Evolutionary conservation across 495 filamentous ascomycete genomes (phyloP), one percentile per base, ranked within the genome.

Genomic region (Cladorrhinum samala): DNA sequence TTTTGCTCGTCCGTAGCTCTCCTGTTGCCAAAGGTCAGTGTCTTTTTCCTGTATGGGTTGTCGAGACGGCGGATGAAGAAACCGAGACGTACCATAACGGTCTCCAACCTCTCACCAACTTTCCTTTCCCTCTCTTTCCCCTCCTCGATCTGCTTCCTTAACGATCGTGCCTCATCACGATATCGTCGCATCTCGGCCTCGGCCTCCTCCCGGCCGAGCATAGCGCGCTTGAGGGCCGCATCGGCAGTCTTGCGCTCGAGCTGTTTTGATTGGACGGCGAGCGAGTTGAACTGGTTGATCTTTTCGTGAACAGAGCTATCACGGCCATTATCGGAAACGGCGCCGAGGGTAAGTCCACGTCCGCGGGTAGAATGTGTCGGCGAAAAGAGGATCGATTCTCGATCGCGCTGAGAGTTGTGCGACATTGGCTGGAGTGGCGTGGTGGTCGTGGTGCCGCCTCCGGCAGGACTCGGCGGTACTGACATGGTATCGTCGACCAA

Each of bases 201-300:
- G 17, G 88, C 88, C 70, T 92, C 88, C 68, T 94, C 89, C 36
- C 91, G 80, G 24, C 88, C 91, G 38, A 93, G 72, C 67, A 92
- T 85, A 25, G 89, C 88, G 50, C 88, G 74, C 70, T 86, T 86
- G 14, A 93, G 69, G 43, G 88, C 88, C 20, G 87, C 87, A 59
- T 88, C 81, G 53, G 78, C 78, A 24, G 74, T 78, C 61, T 79
- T 81, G 62, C 77, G 71, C 68, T 77, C 76, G 61, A 73, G 80
- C 60, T 76, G 81, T 71, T 81, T 77, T 50, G 80, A 79, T 70
- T 80, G 77, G 61, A 80, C 74, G n/a, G 72, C 57, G 33, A 95
- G 70, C 45, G 76, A 80, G 70, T 95, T 91, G 61, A 95, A 86
- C 55, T 85, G 88, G 21, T 83, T 85, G 59, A 95, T 89, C 68